Conservation (phyloP, 495 filamentous ascomycete species). For the Hypoxylon crocopeplum region DNA sequence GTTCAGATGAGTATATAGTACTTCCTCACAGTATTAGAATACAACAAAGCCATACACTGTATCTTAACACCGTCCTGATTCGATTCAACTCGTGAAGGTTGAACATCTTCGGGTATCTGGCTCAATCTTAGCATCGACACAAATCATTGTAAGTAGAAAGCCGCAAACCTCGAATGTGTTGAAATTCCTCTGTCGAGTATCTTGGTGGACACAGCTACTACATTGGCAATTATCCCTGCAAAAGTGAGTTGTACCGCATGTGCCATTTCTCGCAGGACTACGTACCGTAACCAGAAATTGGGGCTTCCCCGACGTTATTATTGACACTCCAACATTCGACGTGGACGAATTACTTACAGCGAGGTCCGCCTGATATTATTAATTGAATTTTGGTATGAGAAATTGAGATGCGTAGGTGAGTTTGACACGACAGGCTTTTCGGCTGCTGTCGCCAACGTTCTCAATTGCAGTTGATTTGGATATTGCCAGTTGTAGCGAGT, state of each 20-base stretch:
- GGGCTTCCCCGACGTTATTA: constrained; percentile 31
- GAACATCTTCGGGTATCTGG: constrained; percentile 61
- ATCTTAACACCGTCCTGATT: constrained; percentile 47
- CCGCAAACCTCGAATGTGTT: constrained; percentile 65
- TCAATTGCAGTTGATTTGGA: not conserved
- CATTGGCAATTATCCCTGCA: constrained; percentile 82
- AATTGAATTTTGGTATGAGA: constrained; percentile 8
- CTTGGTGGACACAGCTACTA: constrained; percentile 71
- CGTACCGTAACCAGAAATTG: constrained; percentile 53
- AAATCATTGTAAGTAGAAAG: not conserved
- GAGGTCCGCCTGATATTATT: constrained; percentile 9
- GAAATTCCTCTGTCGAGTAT: constrained; percentile 76
- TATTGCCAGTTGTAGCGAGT: not conserved
- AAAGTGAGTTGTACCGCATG: constrained; percentile 12
- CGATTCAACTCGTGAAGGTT: constrained; percentile 41
- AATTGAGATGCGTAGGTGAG: constrained; percentile 11
- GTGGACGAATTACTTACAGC: constrained; percentile 32
- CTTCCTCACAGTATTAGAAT: not conserved
- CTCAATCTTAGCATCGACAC: constrained; percentile 14
- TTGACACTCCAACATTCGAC: not conserved
- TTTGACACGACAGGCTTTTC: constrained; percentile 26
- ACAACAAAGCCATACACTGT: constrained; percentile 46
- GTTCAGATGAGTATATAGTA: constrained; percentile 14
- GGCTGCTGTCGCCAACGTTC: constrained; percentile 16
- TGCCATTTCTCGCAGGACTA: not conserved